Evolutionary conservation across 129 eudicot species (phyloP), one percentile per base, ranked within the genome.

Genomic region (Kitagawia praeruptora): DNA sequence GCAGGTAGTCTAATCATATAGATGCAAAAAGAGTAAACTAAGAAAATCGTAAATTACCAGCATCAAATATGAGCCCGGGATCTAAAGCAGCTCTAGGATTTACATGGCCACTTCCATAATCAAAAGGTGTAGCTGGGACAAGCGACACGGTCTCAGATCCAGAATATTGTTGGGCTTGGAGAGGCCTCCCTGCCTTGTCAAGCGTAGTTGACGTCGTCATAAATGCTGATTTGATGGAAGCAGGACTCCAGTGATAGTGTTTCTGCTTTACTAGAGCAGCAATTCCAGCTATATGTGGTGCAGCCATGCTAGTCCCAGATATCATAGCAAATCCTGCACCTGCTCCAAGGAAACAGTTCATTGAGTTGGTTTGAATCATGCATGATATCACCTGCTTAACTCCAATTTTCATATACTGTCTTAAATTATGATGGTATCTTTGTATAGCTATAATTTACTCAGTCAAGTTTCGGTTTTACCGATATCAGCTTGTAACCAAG

Each of bases 231-330:
- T 92, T 96, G 28, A 96, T 96, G 70, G 97, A 97, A n/a, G 99
- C 98, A 46, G 99, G 98, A 83, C 99, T 96, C 99, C 99, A 96
- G 80, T 77, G 95, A 79, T 95, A 97, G 88, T 96, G 92, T 84
- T 89, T 90, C 86, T 96, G 99, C 90, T 96, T 96, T 82, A 96
- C 69, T 25, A 96, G 92, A 67, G 99, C 97, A 37, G 99, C 98
- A 39, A 96, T 96, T 67, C 99, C 99, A 5, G 98, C 89, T 83
- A 96, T 96, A 85, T 96, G 99, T 4, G 99, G 99, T 66, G 99
- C 99, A 79, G 99, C 99, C 98, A 96, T 96, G 91, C 99, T 96
- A 14, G 99, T 96, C 71, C 99, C 99, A 38, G 99, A 96, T 72
- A 96, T 89, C 99, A 96, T 89, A 5, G 99, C 99, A 80, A 96